Base-by-base conservation (phyloP, 108 stramenopile species). In the Mediolabrus comicus region DNA sequence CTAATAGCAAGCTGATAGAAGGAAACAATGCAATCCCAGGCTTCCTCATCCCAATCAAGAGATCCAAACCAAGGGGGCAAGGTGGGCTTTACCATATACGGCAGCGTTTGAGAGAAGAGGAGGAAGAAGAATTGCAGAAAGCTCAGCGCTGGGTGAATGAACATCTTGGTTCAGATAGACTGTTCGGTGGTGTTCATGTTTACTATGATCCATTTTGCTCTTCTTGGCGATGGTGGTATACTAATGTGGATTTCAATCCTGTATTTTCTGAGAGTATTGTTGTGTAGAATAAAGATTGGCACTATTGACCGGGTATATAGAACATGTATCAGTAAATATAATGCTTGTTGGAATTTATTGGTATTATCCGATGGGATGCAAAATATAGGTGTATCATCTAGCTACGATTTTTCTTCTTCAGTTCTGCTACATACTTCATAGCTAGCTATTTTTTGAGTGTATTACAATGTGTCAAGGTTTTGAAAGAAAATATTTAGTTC, bases 141-240 rank as follows among this genome's bases (percentile, higher is more conserved):
- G 77, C 72, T 16, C 52, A 33, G 11, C 72, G 74, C 10, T 80
- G 71, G 79, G 56, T 69, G 13, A 59, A 59, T 56, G 38, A 30
- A 29, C 29, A 35, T 13, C 35, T 74, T 39, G 66, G 65, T 26
- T 27, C 36, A 11, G 53, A 60, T 32, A 39, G 65, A 12, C 3
- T 88, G 36, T 65, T 85, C 30, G 85, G 85, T 35, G 74, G 85
- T 10, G 83, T 88, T 9, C 86, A 94, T 35, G 85, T 87, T 0
- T 91, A 88, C 58, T 92, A 75, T 71, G 93, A 94, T 60, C 87
- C 93, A 46, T 79, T 94, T 61, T 64, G 71, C 53, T 55, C 56
- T n/a, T 43, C 67, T 28, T 94, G 93, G 93, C 71, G 75, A 39
- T 71, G 87, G 57, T 94, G 93, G 93, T 91, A 89, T 63, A 87